Percentiles rank a stretch among this genome's conserved stretches.
Evolutionary conservation across 129 eudicot species (phyloP).

Genomic region (Glebionis coronaria): DNA sequence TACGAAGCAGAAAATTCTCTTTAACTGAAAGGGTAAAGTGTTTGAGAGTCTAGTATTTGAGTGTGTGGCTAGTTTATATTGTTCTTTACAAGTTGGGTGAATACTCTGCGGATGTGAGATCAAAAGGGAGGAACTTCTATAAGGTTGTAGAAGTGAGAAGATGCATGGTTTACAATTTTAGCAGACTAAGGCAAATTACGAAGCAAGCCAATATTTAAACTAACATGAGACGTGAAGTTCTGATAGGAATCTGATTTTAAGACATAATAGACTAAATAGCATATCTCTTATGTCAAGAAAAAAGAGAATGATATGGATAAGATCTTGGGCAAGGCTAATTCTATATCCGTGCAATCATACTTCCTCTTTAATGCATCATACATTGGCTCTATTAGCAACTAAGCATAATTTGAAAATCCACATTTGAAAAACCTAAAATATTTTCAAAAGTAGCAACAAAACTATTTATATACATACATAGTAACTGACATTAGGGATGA

Average conservation of each 20-base stretch:
- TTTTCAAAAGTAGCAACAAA: too few species aligned
- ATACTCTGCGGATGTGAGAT: background rate
- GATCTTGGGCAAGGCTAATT: too few species aligned
- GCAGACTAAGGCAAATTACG: background rate
- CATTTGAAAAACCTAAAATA: too few species aligned
- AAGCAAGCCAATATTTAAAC: background rate
- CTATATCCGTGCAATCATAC: too few species aligned
- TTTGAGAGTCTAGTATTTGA: background rate
- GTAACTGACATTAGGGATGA: too few species aligned
- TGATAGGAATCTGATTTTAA: background rate
- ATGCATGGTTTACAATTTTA: background rate
- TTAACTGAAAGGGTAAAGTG: background rate
- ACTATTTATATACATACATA: too few species aligned
- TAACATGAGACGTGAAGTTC: background rate
- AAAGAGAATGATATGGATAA: too few species aligned
- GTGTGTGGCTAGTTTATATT: background rate
- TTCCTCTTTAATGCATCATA: too few species aligned
- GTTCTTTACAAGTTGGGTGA: background rate
- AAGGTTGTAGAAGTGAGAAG: background rate
- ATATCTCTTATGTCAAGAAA: background rate
- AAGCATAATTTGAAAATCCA: too few species aligned
- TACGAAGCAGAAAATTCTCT: background rate
- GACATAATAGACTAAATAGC: conserved; percentile 3
- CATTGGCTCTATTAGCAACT: too few species aligned
- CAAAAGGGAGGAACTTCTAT: background rate